Conservation (phyloP, 306 rosid species). For the Citrullus amarus region DNA sequence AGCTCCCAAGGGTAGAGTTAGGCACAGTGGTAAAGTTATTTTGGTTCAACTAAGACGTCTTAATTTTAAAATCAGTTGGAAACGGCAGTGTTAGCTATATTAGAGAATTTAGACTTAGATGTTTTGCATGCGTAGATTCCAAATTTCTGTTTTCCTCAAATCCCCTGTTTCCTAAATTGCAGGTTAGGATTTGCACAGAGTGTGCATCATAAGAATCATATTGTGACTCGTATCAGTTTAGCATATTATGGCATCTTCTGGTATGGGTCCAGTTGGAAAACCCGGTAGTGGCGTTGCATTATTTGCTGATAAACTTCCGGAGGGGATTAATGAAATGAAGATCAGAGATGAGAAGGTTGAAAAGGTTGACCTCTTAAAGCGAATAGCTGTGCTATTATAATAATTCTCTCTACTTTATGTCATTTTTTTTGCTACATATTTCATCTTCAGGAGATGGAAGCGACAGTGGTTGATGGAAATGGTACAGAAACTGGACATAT, state of each 20-base stretch:
- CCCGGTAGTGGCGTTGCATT: conserved; percentile 9
- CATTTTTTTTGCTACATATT: neutral
- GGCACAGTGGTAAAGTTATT: neutral
- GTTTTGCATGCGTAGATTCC: neutral
- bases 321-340: conserved; percentile 54
- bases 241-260: conserved; percentile 31
- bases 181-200: neutral
- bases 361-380: neutral
- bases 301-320: conserved; percentile 39
- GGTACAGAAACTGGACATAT: conserved; percentile 68
- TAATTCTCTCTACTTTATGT: neutral
- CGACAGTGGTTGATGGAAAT: conserved; percentile 52
- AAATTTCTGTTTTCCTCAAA: neutral
- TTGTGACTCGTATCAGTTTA: neutral
- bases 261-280: conserved; percentile 19
- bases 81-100: neutral
- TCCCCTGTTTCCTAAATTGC: neutral
- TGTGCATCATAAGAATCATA: neutral
- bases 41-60: neutral
- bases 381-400: neutral
- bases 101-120: neutral
- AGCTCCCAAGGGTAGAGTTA: neutral
- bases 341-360: conserved; percentile 48
- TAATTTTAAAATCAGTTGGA: neutral
- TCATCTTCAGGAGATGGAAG: conserved; percentile 36